Conservation (phyloP, 129 eudicot species). For the Lonicera japonica region DNA sequence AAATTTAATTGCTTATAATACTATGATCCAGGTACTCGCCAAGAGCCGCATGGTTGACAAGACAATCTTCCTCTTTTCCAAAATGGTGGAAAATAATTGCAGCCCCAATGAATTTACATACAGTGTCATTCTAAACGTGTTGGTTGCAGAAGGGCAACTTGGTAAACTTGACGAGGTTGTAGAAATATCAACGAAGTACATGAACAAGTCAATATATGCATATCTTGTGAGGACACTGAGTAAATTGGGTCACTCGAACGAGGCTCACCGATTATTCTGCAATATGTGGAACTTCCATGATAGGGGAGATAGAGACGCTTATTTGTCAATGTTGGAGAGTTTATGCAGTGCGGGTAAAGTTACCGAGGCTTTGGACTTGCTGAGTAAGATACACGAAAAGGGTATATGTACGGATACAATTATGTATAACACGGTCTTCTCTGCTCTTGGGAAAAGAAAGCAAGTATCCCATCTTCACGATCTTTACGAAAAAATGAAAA, state of each 20-base stretch:
- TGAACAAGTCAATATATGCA: slow-evolving; percentile 76
- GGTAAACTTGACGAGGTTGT: slow-evolving; percentile 78
- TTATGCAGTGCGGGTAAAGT: slow-evolving; percentile 68
- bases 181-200: slow-evolving; percentile 58
- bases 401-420: slow-evolving; percentile 63
- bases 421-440: slow-evolving; percentile 74
- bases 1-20: slow-evolving; percentile 71
- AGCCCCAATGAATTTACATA: slow-evolving; percentile 89
- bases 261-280: slow-evolving; percentile 92
- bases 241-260: slow-evolving; percentile 85
- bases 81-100: slow-evolving; percentile 79
- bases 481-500: slow-evolving; percentile 73
- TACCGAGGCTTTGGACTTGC: slow-evolving; percentile 65
- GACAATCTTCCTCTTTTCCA: slow-evolving; percentile 62
- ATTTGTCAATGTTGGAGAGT: slow-evolving; percentile 75
- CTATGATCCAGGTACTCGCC: slow-evolving; percentile 68
- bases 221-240: slow-evolving; percentile 77
- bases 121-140: slow-evolving; percentile 54
- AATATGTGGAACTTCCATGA: slow-evolving; percentile 91
- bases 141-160: slow-evolving; percentile 81
- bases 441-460: slow-evolving; percentile 79
- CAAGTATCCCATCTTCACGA: slow-evolving; percentile 66
- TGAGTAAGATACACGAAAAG: slow-evolving; percentile 77
- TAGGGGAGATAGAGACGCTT: slow-evolving; percentile 84
- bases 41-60: slow-evolving; percentile 66